A percentile compares a stretch with the other conserved stretches of the same genome.
These are phyloP conservation scores for Quercus dentata DNA, from an alignment of 306 rosid genomes.

Conservation along the genomic window DNA sequence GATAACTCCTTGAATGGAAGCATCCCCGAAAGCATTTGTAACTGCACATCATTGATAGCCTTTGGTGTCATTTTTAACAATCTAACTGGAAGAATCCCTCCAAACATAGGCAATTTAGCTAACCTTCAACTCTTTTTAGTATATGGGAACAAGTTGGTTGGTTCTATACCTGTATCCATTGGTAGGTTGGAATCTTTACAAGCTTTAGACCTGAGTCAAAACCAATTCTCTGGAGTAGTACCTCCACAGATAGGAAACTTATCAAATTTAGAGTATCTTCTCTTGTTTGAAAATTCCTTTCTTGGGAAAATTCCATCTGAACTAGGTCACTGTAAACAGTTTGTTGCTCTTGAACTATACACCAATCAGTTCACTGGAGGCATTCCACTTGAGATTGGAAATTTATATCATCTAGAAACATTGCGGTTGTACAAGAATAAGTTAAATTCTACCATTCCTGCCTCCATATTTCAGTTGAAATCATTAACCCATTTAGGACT, in stretches of 20 bases:
- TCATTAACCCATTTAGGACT: constrained; percentile 59
- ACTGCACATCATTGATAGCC: constrained; percentile 55
- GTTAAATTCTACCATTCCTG: constrained; percentile 64
- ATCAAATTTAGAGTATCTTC: constrained; percentile 38
- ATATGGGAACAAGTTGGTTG: constrained; percentile 46
- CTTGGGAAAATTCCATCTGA: constrained; percentile 64
- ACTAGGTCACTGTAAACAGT: constrained; percentile 50
- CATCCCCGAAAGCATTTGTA: constrained; percentile 68
- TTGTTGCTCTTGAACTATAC: constrained; percentile 47
- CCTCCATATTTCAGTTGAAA: constrained; percentile 51
- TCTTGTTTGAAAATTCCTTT: constrained; percentile 46
- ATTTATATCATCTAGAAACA: constrained; percentile 44
- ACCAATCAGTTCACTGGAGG: constrained; percentile 47
- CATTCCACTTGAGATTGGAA: constrained; percentile 70
- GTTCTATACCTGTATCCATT: constrained; percentile 65
- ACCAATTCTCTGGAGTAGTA: constrained; percentile 56
- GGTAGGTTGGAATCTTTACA: constrained; percentile 48
- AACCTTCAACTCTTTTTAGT: constrained; percentile 38
- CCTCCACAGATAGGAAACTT: constrained; percentile 66
- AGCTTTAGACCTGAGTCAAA: constrained; percentile 59
- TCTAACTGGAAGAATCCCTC: constrained; percentile 61
- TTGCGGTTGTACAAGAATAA: constrained; percentile 46
- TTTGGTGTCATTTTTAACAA: constrained; percentile 45
- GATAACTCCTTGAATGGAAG: constrained; percentile 53
- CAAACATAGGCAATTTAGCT: constrained; percentile 51